Evolutionary conservation across 2,329 filamentous ascomycete genomes (phyloP), one percentile per base, ranked within the genome.

Genomic region (Sporothrix inflata): DNA sequence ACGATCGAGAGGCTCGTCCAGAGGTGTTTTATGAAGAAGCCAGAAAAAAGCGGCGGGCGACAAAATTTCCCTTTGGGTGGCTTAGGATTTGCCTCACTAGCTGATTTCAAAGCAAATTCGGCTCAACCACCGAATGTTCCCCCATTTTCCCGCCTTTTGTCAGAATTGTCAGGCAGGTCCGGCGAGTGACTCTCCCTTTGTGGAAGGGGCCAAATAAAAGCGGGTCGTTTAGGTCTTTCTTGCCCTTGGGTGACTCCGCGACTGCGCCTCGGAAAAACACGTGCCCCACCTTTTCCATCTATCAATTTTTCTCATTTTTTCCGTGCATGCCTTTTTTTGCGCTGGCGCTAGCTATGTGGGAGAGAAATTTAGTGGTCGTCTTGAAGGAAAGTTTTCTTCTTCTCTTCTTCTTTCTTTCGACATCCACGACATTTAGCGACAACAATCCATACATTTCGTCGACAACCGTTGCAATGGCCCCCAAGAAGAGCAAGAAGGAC

Each of bases 401-500:
- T n/a, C 45, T 24, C 8, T 53, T 51, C 30, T 40, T 27, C 19
- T 45, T 57, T 71, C 61, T 57, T 42, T 63, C 68, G 68, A 73
- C 71, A 70, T 69, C 70, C 70, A 30, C 63, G 34, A 53, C 68
- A 42, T 49, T 47, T 42, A 45, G 47, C 57, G n/a, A 77, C 75
- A 72, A 30, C 72, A 53, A 72, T 49, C 34, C 47, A 75, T 49
- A 55, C 27, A 76, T 83, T 87, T 84, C 78, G n/a, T 66, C 72
- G 45, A 72, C 68, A 74, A 72, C 69, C 78, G 78, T 84, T 86
- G 87, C 84, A 88, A 92, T 89, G 87, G 88, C 87, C 80, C 85
- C 85, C 81, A 83, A 88, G 82, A 94, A 94, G 90, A 87, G 83
- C 84, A 95, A 93, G 74, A 76, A 76, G 75, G 74, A 76, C 40